Evolutionary conservation across 805 yeast species (phyloP), one percentile per base, ranked within the genome.

Genomic region (Nakazawaea holstii): DNA sequence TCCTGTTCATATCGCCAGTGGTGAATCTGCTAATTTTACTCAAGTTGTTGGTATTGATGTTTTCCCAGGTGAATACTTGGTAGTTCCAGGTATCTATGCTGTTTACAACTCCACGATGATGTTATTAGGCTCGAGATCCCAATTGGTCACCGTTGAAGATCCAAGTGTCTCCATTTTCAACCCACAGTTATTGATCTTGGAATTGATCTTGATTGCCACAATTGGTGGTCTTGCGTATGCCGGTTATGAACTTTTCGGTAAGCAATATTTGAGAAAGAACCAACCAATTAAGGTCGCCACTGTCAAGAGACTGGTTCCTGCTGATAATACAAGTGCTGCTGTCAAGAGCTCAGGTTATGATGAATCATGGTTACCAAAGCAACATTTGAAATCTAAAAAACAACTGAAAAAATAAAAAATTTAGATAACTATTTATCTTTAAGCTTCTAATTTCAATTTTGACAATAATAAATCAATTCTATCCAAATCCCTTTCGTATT

Each of bases 161-260:
- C 76, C 75, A 33, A 75, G 82, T 48, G 69, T 90, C 55, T 83
- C 95, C 0, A 53, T 82, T 46, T 81, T 84, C 66, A 79, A 86
- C 60, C 94, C 91, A 11, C 80, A 82, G 64, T 76, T 89, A 58
- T 59, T 88, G 49, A 62, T 85, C 32, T 75, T 85, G 53, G 84
- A 81, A 60, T 44, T 79, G 13, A 54, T 86, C 26, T 65, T 87
- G 49, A 55, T 69, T 3, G 73, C 66, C 20, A 62, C 82, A 15
- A 45, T 82, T 28, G 81, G 69, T 44, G 76, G 68, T 37, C 55
- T 74, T 41, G 80, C 69, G 39, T 84, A 81, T 63, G 61, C 69
- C 52, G 60, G 64, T 32, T 75, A 74, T 64, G 59, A 57, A 37
- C 55, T 62, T 39, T 75, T 70, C 58, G 80, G 80, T 48, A 66